Evolutionary conservation across 495 filamentous ascomycete species (phyloP).

Genomic region (Xylaria castorea): DNA sequence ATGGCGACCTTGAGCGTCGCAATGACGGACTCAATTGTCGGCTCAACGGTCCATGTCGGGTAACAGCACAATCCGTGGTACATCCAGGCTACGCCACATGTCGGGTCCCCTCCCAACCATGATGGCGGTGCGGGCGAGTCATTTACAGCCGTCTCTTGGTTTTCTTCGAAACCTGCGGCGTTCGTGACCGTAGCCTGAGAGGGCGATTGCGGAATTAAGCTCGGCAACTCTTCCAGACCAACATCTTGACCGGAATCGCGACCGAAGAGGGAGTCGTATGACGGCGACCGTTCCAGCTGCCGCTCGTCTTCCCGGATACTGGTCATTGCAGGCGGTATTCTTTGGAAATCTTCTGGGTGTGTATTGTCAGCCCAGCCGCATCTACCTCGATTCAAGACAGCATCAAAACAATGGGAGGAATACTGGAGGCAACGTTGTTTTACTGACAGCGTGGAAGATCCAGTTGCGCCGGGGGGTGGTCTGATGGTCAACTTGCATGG

Average conservation of each 20-base stretch:
- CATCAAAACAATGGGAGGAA: neutral
- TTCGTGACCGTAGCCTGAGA: neutral
- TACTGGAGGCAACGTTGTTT: neutral
- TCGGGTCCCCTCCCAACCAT: conserved; percentile 1
- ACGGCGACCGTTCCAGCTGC: conserved; percentile 4
- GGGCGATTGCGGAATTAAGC: neutral
- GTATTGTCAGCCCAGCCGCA: neutral
- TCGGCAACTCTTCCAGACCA: neutral
- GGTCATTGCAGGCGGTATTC: neutral
- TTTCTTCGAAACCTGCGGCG: neutral
- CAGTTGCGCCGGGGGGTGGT: no score
- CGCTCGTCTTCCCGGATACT: neutral
- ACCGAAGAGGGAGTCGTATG: conserved; percentile 32
- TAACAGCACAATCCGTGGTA: neutral
- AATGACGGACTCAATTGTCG: conserved; percentile 32
- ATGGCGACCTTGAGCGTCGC: conserved; percentile 27
- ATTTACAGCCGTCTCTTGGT: neutral
- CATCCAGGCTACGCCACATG: conserved; percentile 32
- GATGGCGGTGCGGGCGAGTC: neutral
- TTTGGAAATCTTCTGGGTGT: neutral
- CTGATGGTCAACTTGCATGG: no score
- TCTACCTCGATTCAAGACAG: neutral
- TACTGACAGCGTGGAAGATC: neutral
- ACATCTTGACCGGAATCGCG: neutral
- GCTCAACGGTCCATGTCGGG: conserved; percentile 35